Conservation (phyloP, 2,329 filamentous ascomycete genomes). For the Talaromyces sp. region DNA sequence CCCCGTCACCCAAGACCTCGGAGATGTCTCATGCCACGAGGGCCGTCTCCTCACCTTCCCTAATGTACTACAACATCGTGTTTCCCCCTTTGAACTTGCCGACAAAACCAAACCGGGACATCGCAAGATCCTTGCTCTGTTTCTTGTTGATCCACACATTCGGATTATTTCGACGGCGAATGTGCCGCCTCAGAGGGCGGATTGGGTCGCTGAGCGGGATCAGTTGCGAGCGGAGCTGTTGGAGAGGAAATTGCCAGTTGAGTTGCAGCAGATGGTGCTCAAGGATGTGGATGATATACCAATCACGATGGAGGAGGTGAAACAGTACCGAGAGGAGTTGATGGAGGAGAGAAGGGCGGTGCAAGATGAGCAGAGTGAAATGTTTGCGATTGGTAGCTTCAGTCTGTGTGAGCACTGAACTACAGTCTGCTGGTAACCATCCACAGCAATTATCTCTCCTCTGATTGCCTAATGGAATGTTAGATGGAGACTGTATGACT, state of each 20-base stretch:
- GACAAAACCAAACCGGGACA: constrained; percentile 55
- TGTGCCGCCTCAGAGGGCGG: constrained; percentile 52
- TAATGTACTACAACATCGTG: constrained; percentile 51
- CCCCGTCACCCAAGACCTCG: constrained; percentile 27
- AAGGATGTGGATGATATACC: neutral
- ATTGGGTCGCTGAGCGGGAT: constrained; percentile 36
- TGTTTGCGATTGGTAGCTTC: constrained; percentile 1
- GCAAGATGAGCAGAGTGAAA: neutral
- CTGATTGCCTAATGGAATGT: neutral
- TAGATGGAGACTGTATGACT: too few relatives aligned
- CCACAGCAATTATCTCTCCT: neutral
- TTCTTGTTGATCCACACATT: constrained; percentile 58
- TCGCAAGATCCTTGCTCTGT: constrained; percentile 56
- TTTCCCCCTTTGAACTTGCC: constrained; percentile 49
- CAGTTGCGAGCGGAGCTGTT: constrained; percentile 25
- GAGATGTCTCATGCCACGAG: constrained; percentile 22
- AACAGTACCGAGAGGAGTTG: constrained; percentile 29
- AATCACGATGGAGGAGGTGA: constrained; percentile 41
- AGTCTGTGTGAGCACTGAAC: constrained; percentile 9
- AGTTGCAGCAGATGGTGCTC: constrained; percentile 9
- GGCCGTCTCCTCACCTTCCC: constrained; percentile 31
- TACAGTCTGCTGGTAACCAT: neutral
- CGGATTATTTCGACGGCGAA: constrained; percentile 57
- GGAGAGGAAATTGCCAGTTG: constrained; percentile 20
- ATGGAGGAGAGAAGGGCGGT: constrained; percentile 11